A percentile compares a stretch with the other conserved stretches of the same genome.
Evolutionary conservation across 352 stramenopile species (phyloP).

Genomic region (Pythium plurisporium): DNA sequence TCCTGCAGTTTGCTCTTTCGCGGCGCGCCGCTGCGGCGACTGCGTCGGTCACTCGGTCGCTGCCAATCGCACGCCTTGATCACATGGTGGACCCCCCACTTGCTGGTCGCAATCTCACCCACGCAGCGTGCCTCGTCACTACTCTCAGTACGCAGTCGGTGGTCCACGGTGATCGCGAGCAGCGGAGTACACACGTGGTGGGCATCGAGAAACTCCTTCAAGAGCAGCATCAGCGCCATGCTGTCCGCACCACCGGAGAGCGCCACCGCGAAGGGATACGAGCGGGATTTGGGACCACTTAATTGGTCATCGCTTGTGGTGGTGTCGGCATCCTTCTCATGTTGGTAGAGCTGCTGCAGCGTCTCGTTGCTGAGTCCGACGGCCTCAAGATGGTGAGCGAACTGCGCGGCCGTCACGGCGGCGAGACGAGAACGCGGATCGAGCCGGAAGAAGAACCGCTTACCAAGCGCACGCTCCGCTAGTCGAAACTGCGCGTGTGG

Average conservation of each 20-base stretch:
- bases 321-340: neutral
- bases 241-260: conserved; percentile 77
- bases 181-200: conserved; percentile 53
- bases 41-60: neutral
- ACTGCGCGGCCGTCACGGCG: neutral
- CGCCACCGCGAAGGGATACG: conserved; percentile 64
- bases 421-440: neutral
- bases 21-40: conserved; percentile 15
- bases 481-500: neutral
- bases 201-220: conserved; percentile 54
- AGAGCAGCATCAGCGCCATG: conserved; percentile 73
- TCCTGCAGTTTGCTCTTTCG: conserved; percentile 75
- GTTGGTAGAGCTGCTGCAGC: neutral
- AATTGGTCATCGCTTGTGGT: neutral
- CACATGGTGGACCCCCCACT: conserved; percentile 46
- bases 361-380: neutral
- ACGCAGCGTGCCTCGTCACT: conserved; percentile 52
- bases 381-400: neutral
- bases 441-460: too few relatives aligned
- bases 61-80: conserved; percentile 56
- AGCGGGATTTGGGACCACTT: neutral
- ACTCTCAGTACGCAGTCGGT: conserved; percentile 64
- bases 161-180: conserved; percentile 77
- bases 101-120: conserved; percentile 33
- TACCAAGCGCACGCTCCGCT: too few relatives aligned